Conservation (phyloP, 2,329 filamentous ascomycete species). For the Grosmannia clavigera region DNA sequence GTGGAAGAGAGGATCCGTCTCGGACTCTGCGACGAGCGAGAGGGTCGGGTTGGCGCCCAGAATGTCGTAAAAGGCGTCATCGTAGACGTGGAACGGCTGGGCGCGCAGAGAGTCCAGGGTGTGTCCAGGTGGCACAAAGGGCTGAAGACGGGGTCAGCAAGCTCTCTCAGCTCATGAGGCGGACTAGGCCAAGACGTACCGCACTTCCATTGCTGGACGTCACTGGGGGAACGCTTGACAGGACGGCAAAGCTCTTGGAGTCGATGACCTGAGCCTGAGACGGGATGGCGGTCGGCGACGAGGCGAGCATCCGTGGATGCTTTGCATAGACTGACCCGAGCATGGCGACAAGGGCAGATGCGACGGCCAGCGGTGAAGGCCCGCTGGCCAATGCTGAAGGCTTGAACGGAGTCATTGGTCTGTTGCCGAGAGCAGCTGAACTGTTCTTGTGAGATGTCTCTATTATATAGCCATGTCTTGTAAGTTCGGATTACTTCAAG, state of each 20-base stretch:
- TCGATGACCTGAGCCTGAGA: constrained; percentile 29
- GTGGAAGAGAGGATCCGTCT: constrained; percentile 36
- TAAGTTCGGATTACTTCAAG: background rate
- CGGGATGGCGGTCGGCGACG: constrained; percentile 12
- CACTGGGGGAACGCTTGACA: constrained; percentile 27
- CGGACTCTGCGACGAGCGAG: constrained; percentile 33
- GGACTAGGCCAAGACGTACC: background rate
- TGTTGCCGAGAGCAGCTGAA: too few relatives aligned
- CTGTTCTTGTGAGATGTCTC: background rate
- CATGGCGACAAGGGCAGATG: background rate
- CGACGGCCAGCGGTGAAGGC: background rate
- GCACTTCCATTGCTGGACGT: constrained; percentile 21
- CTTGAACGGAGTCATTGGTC: background rate
- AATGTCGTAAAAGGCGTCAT: constrained; percentile 36
- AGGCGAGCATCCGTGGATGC: background rate
- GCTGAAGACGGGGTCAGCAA: constrained; percentile 11
- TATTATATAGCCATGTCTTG: too few relatives aligned
- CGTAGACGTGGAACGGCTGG: constrained; percentile 36
- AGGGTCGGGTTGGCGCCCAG: constrained; percentile 36
- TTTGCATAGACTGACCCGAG: background rate
- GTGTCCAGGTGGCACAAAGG: constrained; percentile 31
- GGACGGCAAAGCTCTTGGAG: constrained; percentile 29
- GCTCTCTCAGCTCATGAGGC: background rate
- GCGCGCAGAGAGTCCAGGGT: constrained; percentile 23
- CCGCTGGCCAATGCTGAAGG: background rate